A percentile compares a stretch with the other conserved stretches of the same genome.
Conservation (phyloP, 2,329 filamentous ascomycete species). For the Plenodomus lindquistii region DNA sequence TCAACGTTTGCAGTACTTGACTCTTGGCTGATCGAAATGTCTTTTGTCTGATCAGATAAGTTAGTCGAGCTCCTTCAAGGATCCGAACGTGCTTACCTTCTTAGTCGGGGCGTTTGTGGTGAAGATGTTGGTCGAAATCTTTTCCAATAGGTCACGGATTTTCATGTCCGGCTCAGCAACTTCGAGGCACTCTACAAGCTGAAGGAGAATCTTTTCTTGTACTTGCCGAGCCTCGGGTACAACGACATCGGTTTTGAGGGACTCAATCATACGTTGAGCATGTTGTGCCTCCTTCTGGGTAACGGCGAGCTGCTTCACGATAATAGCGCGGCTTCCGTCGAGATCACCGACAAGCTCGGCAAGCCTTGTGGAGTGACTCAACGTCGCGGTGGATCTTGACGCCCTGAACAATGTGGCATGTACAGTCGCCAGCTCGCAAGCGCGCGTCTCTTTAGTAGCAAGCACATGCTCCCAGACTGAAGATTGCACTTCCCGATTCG, state of each 20-base stretch:
- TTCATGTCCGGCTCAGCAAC: background rate
- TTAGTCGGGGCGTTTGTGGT: background rate
- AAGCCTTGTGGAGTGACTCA: background rate
- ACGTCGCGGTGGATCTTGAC: background rate
- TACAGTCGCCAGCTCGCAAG: background rate
- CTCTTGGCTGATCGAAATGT: too few species aligned
- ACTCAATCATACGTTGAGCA: background rate
- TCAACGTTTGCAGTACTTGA: too few species aligned
- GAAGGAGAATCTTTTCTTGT: background rate
- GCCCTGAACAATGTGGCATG: background rate
- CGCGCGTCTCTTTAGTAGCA: background rate
- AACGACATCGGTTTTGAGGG: background rate
- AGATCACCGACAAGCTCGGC: background rate
- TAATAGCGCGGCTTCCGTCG: background rate
- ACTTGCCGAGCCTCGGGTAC: background rate
- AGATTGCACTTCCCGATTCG: background rate
- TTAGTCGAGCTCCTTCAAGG: background rate
- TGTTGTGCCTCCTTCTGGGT: background rate
- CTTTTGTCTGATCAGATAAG: background rate
- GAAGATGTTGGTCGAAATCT: background rate
- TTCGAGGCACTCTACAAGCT: background rate
- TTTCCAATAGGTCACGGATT: background rate
- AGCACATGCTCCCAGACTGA: background rate
- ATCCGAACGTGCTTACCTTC: background rate
- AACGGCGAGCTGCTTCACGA: background rate